phyloP scores from a whole-genome alignment of 495 filamentous ascomycete species.

The Amphirosellinia nigrospora region DNA sequence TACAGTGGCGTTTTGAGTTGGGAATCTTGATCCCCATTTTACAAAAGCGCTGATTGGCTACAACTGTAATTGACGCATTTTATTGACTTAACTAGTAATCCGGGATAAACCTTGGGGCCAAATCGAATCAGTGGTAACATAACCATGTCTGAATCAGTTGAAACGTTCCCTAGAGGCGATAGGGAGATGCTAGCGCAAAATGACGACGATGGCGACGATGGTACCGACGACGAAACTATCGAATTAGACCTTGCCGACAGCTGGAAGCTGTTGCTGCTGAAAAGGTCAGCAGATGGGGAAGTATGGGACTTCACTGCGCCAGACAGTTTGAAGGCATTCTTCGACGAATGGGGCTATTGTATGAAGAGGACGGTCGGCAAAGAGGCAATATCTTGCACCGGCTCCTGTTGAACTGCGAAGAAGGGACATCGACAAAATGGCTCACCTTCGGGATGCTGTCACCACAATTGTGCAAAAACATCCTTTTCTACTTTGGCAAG shows the following conservation, averaged over 20 bases:
- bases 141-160: neutral
- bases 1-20: too few relatives aligned
- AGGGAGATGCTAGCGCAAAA: neutral
- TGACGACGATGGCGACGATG: neutral
- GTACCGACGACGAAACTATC: neutral
- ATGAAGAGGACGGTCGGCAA: neutral
- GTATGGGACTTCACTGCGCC: neutral
- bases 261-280: neutral
- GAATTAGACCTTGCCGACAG: neutral
- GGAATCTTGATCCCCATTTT: too few relatives aligned
- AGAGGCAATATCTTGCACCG: constrained; percentile 6
- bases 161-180: neutral
- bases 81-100: too few relatives aligned
- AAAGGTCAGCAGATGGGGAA: neutral
- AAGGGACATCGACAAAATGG: neutral
- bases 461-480: neutral
- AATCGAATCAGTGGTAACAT: neutral
- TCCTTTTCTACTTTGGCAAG: neutral
- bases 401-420: neutral
- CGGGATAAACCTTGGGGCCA: too few relatives aligned
- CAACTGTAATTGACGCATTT: too few relatives aligned
- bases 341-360: neutral
- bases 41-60: too few relatives aligned
- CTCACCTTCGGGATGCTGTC: neutral
- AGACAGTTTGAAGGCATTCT: neutral